Evolutionary conservation across 2,329 filamentous ascomycete genomes (phyloP).

Genomic region (Microdochium nivale): DNA sequence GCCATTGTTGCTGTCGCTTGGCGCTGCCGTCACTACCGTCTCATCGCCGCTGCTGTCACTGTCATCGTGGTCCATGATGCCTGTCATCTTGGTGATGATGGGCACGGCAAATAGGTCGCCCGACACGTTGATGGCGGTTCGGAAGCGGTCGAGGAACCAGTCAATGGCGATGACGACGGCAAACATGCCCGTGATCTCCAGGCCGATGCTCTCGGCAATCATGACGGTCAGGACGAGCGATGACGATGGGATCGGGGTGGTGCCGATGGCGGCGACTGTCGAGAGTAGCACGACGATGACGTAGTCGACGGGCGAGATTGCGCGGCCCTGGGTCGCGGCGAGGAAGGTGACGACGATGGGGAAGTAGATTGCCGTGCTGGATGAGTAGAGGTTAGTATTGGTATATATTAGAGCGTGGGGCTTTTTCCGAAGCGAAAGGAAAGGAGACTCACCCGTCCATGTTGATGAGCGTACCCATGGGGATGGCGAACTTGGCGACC

Average conservation of each 20-base stretch:
- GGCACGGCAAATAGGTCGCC: constrained; percentile 37
- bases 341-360: constrained; percentile 44
- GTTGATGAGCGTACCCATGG: constrained; percentile 39
- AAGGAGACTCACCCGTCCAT: constrained; percentile 32
- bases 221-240: constrained; percentile 29
- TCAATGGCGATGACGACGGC: constrained; percentile 44
- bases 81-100: constrained; percentile 29
- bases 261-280: constrained; percentile 42
- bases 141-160: constrained; percentile 48
- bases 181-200: constrained; percentile 8
- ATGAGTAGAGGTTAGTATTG: constrained; percentile 3
- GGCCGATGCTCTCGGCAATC: neutral
- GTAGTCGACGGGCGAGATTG: constrained; percentile 33
- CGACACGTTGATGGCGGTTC: constrained; percentile 40
- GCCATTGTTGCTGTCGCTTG: no score
- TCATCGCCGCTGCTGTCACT: neutral
- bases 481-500: constrained; percentile 35
- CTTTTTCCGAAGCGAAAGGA: neutral
- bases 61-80: constrained; percentile 17
- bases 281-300: constrained; percentile 38
- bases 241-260: constrained; percentile 43
- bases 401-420: neutral
- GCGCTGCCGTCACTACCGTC: no score
- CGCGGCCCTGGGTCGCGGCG: constrained; percentile 38
- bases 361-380: constrained; percentile 45